These are phyloP conservation scores for Helenozyma baotianmanensis DNA, from an alignment of 805 yeast species.

Conservation along the genomic window DNA sequence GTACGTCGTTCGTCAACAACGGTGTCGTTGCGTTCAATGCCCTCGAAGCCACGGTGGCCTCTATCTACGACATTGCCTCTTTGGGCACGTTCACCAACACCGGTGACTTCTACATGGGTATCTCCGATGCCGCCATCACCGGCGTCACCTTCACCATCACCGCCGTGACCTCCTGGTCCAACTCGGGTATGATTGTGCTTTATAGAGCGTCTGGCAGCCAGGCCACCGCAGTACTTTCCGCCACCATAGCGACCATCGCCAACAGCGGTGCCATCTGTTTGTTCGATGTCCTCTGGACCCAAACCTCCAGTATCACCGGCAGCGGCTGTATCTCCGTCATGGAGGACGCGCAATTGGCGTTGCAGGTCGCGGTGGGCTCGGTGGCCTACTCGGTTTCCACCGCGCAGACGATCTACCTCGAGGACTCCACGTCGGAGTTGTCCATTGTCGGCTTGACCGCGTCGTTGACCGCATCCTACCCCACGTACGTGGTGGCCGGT, in stretches of 20 bases:
- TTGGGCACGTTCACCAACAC: slow-evolving; percentile 16
- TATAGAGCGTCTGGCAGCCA: neutral
- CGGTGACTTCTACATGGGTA: slow-evolving; percentile 21
- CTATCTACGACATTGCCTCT: slow-evolving; percentile 15
- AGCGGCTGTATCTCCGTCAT: slow-evolving; percentile 17
- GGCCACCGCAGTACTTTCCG: neutral
- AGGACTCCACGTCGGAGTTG: slow-evolving; percentile 1
- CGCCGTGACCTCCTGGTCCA: slow-evolving; percentile 2
- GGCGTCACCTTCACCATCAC: slow-evolving; percentile 9
- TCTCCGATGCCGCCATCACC: slow-evolving; percentile 7
- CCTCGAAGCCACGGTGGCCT: slow-evolving; percentile 11
- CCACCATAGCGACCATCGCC: slow-evolving; percentile 9
- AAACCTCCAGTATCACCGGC: slow-evolving; percentile 19
- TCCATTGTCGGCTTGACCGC: slow-evolving; percentile 3
- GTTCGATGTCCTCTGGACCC: slow-evolving; percentile 16
- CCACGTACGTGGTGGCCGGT: slow-evolving; percentile 6
- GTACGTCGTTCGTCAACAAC: slow-evolving; percentile 3
- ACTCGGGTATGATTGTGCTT: slow-evolving; percentile 6
- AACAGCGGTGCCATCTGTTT: slow-evolving; percentile 27
- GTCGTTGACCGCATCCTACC: neutral
- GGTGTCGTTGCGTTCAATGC: slow-evolving; percentile 23
- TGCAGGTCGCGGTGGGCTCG: slow-evolving; percentile 2
- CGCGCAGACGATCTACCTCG: slow-evolving; percentile 4
- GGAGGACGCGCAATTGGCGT: neutral
- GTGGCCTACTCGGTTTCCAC: slow-evolving; percentile 1